phyloP scores from a whole-genome alignment of 2,329 filamentous ascomycete species.

The Cladosporium oxysporum region DNA sequence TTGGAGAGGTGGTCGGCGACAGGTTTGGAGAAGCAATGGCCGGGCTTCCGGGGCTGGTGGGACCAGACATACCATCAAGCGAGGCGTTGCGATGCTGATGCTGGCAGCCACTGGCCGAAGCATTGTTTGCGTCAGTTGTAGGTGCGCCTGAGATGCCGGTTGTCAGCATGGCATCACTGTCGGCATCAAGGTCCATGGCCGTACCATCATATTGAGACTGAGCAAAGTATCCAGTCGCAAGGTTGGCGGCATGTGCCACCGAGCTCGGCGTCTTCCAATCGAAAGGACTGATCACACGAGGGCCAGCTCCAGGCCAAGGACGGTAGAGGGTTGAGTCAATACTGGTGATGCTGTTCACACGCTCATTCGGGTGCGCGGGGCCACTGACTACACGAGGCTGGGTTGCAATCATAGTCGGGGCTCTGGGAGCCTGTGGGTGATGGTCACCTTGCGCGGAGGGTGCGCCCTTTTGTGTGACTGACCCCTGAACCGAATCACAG shows the following conservation, averaged over 20 bases:
- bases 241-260: conserved; percentile 34
- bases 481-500: not conserved
- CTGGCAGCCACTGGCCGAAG: not conserved
- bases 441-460: not conserved
- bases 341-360: conserved; percentile 32
- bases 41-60: conserved; percentile 24
- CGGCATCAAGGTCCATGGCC: conserved; percentile 13
- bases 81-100: conserved; percentile 19
- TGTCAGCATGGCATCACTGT: not conserved
- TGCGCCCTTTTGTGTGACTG: not conserved
- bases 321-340: conserved; percentile 32
- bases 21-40: conserved; percentile 26
- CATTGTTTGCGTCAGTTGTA: not conserved
- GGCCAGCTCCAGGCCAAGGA: conserved; percentile 26
- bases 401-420: not conserved
- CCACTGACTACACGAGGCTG: conserved; percentile 18
- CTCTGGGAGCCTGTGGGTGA: not conserved
- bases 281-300: conserved; percentile 36
- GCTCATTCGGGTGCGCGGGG: conserved; percentile 23
- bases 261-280: conserved; percentile 38
- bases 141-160: conserved; percentile 14
- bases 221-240: conserved; percentile 37
- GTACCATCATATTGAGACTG: conserved; percentile 38
- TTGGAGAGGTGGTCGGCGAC: conserved; percentile 27
- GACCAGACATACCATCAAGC: conserved; percentile 30